A percentile compares a stretch with the other conserved stretches of the same genome.
Conservation (phyloP, 1,284 basidiomycete genomes). For the Ganoderma leucocontextum region DNA sequence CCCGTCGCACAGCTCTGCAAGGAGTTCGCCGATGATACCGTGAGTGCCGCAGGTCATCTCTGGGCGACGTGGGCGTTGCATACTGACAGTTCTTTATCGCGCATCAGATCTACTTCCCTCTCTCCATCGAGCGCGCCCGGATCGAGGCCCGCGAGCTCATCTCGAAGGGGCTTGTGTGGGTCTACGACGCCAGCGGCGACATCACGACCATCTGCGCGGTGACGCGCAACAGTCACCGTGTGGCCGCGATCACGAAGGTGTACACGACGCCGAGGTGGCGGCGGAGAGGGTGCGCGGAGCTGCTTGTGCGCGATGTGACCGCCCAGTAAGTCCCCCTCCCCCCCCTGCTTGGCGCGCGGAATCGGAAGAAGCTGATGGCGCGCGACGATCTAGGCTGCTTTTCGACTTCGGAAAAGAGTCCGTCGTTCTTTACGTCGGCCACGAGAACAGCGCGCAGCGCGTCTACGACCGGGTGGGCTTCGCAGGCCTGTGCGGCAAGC, state of each 20-base stretch:
- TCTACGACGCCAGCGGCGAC: slow-evolving; percentile 51
- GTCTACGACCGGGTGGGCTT: slow-evolving; percentile 60
- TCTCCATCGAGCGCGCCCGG: slow-evolving; percentile 45
- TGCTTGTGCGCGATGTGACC: slow-evolving; percentile 54
- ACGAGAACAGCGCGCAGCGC: slow-evolving; percentile 54
- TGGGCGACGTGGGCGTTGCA: neutral
- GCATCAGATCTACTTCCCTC: slow-evolving; percentile 47
- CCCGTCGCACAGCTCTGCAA: slow-evolving; percentile 53
- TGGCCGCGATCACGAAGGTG: slow-evolving; percentile 60
- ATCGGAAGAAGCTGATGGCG: slow-evolving; percentile 14
- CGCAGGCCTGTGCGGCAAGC: slow-evolving; percentile 51
- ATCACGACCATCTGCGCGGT: slow-evolving; percentile 58
- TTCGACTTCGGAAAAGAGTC: slow-evolving; percentile 47
- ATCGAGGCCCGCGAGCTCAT: slow-evolving; percentile 54
- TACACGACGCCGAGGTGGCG: slow-evolving; percentile 54
- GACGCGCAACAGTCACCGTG: slow-evolving; percentile 52
- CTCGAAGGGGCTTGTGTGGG: slow-evolving; percentile 52
- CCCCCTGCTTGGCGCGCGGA: slow-evolving; percentile 8
- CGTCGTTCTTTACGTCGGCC: slow-evolving; percentile 58
- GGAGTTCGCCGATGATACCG: slow-evolving; percentile 56
- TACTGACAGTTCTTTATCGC: slow-evolving; percentile 20
- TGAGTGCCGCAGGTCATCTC: slow-evolving; percentile 36
- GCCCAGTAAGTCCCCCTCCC: slow-evolving; percentile 44
- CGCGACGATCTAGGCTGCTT: slow-evolving; percentile 40
- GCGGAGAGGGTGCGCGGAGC: slow-evolving; percentile 54